These are phyloP conservation scores for Cicer judaicum DNA, from an alignment of 306 rosid genomes.

Conservation along the genomic window DNA sequence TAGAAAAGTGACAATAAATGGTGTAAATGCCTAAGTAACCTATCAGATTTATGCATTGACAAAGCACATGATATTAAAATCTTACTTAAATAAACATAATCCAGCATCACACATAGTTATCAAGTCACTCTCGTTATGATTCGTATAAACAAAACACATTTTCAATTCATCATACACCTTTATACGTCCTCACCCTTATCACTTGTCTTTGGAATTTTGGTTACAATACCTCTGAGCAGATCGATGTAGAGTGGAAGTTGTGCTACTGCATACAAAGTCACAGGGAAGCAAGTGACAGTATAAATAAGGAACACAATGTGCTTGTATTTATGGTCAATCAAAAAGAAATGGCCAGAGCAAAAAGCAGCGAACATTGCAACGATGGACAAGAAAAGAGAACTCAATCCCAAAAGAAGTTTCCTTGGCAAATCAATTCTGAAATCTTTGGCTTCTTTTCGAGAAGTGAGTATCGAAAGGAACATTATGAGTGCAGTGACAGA, in stretches of 20 bases:
- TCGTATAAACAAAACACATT: background rate
- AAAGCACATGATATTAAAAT: background rate
- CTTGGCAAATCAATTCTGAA: conserved; percentile 49
- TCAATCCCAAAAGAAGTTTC: conserved; percentile 51
- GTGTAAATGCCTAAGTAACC: background rate
- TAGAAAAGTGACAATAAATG: background rate
- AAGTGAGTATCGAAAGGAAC: conserved; percentile 61
- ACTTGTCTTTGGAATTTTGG: conserved; percentile 41
- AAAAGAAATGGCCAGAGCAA: conserved; percentile 55
- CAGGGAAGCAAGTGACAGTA: conserved; percentile 48
- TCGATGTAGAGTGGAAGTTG: conserved; percentile 60
- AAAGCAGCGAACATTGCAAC: conserved; percentile 52
- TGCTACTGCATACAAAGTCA: conserved; percentile 51
- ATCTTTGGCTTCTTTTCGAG: conserved; percentile 53
- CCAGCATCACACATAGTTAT: background rate
- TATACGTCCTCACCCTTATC: background rate
- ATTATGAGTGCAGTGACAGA: conserved; percentile 59
- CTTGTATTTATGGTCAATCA: conserved; percentile 41
- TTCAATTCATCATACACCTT: background rate
- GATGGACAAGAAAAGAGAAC: conserved; percentile 58
- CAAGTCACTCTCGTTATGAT: background rate
- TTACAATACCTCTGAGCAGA: conserved; percentile 47
- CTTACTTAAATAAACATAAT: conserved; percentile 2
- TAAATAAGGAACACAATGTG: conserved; percentile 45
- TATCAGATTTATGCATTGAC: background rate